These are phyloP conservation scores for Nemophila menziesii DNA, from an alignment of 257 asterid species.

Conservation along the genomic window DNA sequence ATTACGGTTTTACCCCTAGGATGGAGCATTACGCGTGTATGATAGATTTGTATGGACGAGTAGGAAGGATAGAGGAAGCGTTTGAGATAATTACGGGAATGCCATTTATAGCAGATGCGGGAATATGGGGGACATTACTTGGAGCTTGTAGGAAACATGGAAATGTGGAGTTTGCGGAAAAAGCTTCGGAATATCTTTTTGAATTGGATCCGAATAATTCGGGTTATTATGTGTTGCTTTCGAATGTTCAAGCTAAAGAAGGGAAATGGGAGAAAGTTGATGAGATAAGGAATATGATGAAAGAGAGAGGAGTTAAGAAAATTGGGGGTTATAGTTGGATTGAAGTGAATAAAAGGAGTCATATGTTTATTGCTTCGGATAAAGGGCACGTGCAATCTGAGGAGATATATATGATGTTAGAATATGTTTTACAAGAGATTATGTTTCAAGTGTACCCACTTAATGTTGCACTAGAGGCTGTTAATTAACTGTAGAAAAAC, in stretches of 20 bases:
- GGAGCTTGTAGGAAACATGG: slow-evolving; percentile 80
- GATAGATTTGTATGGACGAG: slow-evolving; percentile 66
- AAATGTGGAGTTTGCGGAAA: slow-evolving; percentile 60
- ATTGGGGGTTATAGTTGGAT: slow-evolving; percentile 80
- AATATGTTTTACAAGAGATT: slow-evolving; percentile 44
- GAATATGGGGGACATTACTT: slow-evolving; percentile 80
- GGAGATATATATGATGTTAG: slow-evolving; percentile 38
- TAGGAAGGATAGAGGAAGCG: slow-evolving; percentile 57
- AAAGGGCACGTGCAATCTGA: slow-evolving; percentile 46
- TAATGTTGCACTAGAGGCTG: neutral
- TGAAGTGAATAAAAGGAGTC: slow-evolving; percentile 45
- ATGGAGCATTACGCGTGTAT: slow-evolving; percentile 84
- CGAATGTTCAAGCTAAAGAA: slow-evolving; percentile 63
- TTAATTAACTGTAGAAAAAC: no score
- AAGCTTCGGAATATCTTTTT: slow-evolving; percentile 52
- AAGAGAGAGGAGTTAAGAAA: slow-evolving; percentile 66
- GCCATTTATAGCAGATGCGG: slow-evolving; percentile 78
- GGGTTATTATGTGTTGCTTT: slow-evolving; percentile 66
- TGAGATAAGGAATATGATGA: slow-evolving; percentile 52
- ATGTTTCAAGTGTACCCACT: slow-evolving; percentile 3
- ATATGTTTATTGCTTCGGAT: slow-evolving; percentile 73
- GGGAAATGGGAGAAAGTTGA: slow-evolving; percentile 61
- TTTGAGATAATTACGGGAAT: slow-evolving; percentile 30
- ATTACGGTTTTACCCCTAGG: slow-evolving; percentile 35
- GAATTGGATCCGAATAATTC: slow-evolving; percentile 73